Conservation (phyloP, 352 stramenopile genomes). For the Pythium coloratum region DNA sequence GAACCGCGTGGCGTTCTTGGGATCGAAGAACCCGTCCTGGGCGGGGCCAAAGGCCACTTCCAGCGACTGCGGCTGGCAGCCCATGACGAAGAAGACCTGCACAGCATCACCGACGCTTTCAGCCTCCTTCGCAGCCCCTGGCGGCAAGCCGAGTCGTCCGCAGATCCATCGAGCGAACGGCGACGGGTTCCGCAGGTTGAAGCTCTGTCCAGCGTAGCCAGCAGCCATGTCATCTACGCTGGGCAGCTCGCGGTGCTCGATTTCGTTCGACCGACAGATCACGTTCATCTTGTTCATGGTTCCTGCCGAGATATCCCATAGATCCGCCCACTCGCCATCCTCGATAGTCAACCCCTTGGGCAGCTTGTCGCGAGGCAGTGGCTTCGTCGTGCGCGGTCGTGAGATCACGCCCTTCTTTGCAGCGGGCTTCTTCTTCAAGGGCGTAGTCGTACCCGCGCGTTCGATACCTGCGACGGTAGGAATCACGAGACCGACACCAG, state of each 20-base stretch:
- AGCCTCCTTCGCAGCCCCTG: conserved; percentile 93
- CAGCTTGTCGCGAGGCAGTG: conserved; percentile 44
- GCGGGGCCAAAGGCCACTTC: conserved; percentile 73
- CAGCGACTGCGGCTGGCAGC: conserved; percentile 80
- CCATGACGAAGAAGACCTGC: conserved; percentile 94
- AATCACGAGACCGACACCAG: conserved; percentile 78
- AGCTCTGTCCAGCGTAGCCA: conserved; percentile 85
- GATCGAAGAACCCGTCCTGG: conserved; percentile 84
- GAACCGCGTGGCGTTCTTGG: conserved; percentile 91
- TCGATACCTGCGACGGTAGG: conserved; percentile 77
- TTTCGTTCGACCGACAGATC: conserved; percentile 71
- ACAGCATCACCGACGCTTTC: conserved; percentile 93
- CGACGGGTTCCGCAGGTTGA: conserved; percentile 72
- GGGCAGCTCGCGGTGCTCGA: conserved; percentile 73
- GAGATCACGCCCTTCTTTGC: conserved; percentile 29
- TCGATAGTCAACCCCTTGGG: conserved; percentile 54
- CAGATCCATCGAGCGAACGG: conserved; percentile 88
- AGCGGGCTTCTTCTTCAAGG: conserved; percentile 41
- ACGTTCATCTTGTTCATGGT: conserved; percentile 80
- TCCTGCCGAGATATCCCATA: conserved; percentile 59
- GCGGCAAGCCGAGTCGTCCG: conserved; percentile 90
- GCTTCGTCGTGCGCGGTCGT: conserved; percentile 32
- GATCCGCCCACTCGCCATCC: conserved; percentile 67
- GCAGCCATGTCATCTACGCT: conserved; percentile 43
- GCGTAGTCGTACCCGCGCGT: conserved; percentile 55